Evolutionary conservation across 176 grass and related monocot genomes (phyloP), one percentile per base, ranked within the genome.

Genomic region (Aegilops speltoides): DNA sequence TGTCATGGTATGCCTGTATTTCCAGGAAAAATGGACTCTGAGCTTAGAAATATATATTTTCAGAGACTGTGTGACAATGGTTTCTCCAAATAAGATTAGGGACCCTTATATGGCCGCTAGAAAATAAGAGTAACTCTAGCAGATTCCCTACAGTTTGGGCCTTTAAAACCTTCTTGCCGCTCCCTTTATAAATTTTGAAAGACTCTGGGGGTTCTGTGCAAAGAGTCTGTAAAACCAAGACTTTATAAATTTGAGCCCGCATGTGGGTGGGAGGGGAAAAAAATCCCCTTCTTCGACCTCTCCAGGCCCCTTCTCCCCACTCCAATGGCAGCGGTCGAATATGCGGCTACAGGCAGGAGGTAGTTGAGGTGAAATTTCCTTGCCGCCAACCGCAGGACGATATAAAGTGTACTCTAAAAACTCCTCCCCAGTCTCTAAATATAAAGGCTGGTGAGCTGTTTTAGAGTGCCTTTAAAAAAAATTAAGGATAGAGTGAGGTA

Each of bases 1-100:
- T 57, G 48, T 77, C 31, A 59, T 60, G 32, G 13, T 70, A 19
- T 22, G 3, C 14, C 22, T 34, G 22, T 68, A 9, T 72, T 72
- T 60, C 68, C 14, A 5, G 24, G 5, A 8, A 10, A 59, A 73
- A 60, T 22, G 0, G 33, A 40, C 37, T 52, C 13, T 15, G 8
- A 38, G 10, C n/a, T 26, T 40, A 43, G 80, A 82, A 82, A 68
- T 52, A 68, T 65, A 66, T 20, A 45, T 46, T 80, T 64, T 10
- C 43, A 17, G 43, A 69, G 7, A 56, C 34, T 68, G 13, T 31
- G 19, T 9, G 45, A 20, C 29, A 65, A 54, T 3, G 26, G 25
- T 26, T 67, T 81, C 1, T 1, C 28, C 31, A 9, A 69, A 69
- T 68, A 33, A 36, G 28, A 17, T 57, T 22, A 57, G 54, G 54